Base-by-base conservation (phyloP, 2,329 filamentous ascomycete species). In the Claviceps sp. region DNA sequence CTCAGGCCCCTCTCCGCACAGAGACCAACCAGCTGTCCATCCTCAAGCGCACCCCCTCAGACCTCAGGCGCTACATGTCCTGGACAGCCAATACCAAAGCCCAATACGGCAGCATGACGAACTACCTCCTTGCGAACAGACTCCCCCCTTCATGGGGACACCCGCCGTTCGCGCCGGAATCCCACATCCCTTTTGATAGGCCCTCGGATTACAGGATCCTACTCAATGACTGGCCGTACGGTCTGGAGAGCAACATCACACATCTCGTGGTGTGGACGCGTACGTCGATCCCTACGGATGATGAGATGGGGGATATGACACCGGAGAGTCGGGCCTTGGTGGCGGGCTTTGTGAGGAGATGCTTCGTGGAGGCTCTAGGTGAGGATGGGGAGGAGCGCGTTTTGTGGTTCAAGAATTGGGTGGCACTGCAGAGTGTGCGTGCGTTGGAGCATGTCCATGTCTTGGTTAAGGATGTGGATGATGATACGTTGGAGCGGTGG, bases 401-500 rank as follows among this genome's bases (percentile, higher is more conserved):
- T 45, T 65, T 89, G 55, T 97, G 89, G 89, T 96, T 96, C 70
- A 94, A 91, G 76, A 96, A 96, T 61, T 95, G 89, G 89, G 82
- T 81, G 54, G 81, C 82, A 26, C 70, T 96, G 64, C 94, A 96
- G 72, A 94, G 87, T 60, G 85, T 96, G 43, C 81, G 90, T 60
- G 79, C 86, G 2, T 73, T 96, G 47, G 90, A 95, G 70, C 91
- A 96, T 65, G 84, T 96, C 61, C 91, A 97, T 67, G 81, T 97
- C 38, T 63, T 85, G 60, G 77, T 84, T 49, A 75, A 69, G 51
- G 72, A 78, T 59, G 77, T 73, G 24, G 72, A 73, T 47, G 70
- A 74, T 34, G 73, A 73, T 30, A 64, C 75, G 53, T 56, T 84
- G 54, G 66, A 75, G 56, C 69, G 72, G 57, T 82, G 80, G 78